Percentiles rank a stretch among this genome's conserved stretches.
These are phyloP conservation scores for Ilex paraguariensis DNA, from an alignment of 305 asterid genomes.

Conservation along the genomic window DNA sequence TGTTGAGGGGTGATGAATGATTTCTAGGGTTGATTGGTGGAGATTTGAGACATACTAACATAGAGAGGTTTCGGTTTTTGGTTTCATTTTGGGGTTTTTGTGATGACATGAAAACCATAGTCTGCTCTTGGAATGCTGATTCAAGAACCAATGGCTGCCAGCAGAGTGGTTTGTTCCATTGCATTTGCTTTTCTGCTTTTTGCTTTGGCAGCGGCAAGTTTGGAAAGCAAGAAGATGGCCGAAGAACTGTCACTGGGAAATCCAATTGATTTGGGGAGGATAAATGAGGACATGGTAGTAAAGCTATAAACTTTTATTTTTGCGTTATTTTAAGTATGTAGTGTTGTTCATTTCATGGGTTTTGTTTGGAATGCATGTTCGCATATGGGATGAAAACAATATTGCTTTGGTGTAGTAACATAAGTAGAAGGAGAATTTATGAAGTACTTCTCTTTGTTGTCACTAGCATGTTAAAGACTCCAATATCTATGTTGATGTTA, in stretches of 20 bases:
- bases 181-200: background rate
- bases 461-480: no score
- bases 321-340: background rate
- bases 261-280: background rate
- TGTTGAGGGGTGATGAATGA: background rate
- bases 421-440: no score
- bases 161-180: background rate
- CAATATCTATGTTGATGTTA: no score
- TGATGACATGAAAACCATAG: background rate
- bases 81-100: conserved; percentile 9
- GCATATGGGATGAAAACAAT: no score
- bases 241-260: background rate
- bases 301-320: background rate
- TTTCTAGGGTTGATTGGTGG: conserved; percentile 12
- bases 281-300: background rate
- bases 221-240: background rate
- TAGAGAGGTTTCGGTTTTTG: conserved; percentile 12
- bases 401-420: no score
- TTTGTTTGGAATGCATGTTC: background rate
- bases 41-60: conserved; percentile 25
- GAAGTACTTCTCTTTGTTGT: no score
- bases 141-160: background rate
- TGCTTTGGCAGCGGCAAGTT: background rate
- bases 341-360: background rate
- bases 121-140: background rate